Evolutionary conservation across 2,329 filamentous ascomycete genomes (phyloP).

Genomic region (Aspergillus quadrilineatus): DNA sequence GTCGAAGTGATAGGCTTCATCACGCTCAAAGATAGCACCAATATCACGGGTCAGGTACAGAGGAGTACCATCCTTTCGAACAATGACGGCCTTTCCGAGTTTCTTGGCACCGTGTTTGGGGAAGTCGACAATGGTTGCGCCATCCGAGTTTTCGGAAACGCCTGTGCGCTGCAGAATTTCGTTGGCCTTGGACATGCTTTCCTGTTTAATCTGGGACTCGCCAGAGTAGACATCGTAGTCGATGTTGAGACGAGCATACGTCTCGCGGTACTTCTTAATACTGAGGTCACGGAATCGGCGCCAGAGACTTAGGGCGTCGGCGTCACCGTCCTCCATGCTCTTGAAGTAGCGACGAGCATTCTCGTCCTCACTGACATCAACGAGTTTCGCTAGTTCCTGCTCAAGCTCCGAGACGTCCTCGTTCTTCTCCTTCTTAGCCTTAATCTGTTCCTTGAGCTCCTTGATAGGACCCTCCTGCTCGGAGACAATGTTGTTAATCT

Average conservation of each 20-base stretch:
- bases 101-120: slow-evolving; percentile 67
- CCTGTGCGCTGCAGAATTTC: slow-evolving; percentile 58
- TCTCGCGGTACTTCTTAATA: slow-evolving; percentile 64
- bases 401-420: slow-evolving; percentile 51
- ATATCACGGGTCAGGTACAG: slow-evolving; percentile 70
- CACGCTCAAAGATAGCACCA: slow-evolving; percentile 63
- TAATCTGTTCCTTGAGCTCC: slow-evolving; percentile 52
- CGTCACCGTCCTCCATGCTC: slow-evolving; percentile 64
- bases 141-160: slow-evolving; percentile 64
- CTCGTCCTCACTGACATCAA: slow-evolving; percentile 58
- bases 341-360: slow-evolving; percentile 65
- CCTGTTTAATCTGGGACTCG: slow-evolving; percentile 64
- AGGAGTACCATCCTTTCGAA: slow-evolving; percentile 66
- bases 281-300: slow-evolving; percentile 63
- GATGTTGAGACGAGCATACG: slow-evolving; percentile 65
- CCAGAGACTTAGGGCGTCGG: slow-evolving; percentile 61
- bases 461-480: slow-evolving; percentile 60
- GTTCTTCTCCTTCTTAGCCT: slow-evolving; percentile 48
- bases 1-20: slow-evolving; percentile 62
- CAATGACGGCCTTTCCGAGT: slow-evolving; percentile 65
- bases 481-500: slow-evolving; percentile 58
- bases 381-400: slow-evolving; percentile 49
- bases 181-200: slow-evolving; percentile 63
- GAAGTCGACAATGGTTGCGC: slow-evolving; percentile 68
- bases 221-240: slow-evolving; percentile 66